Evolutionary conservation across 1,284 basidiomycete species (phyloP).

Genomic region (Pascua sp.): DNA sequence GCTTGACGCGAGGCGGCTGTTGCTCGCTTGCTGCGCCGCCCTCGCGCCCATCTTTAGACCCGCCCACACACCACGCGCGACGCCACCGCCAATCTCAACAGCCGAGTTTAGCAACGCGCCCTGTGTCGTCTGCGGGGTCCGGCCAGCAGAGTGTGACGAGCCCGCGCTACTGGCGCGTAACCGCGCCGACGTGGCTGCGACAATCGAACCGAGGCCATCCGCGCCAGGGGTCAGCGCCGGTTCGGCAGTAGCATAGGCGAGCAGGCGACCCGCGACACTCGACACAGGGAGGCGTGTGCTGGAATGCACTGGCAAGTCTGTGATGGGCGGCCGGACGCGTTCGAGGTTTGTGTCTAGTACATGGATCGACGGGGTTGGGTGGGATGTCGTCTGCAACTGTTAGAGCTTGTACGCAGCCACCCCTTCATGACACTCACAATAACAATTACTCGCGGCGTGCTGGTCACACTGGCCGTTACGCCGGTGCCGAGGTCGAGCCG

Average conservation of each 20-base stretch:
- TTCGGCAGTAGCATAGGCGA: slow-evolving; percentile 31
- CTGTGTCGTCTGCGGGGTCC: slow-evolving; percentile 13
- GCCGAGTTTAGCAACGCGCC: slow-evolving; percentile 35
- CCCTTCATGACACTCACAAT: slow-evolving; percentile 24
- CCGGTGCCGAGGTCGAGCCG: slow-evolving; percentile 32
- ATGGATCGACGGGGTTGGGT: slow-evolving; percentile 31
- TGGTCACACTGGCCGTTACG: slow-evolving; percentile 16
- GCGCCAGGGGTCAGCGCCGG: slow-evolving; percentile 26
- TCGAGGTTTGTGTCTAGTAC: slow-evolving; percentile 25
- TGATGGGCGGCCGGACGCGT: slow-evolving; percentile 12
- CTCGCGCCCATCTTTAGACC: slow-evolving; percentile 42
- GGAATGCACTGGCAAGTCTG: slow-evolving; percentile 17
- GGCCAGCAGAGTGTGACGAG: not conserved
- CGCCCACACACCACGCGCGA: slow-evolving; percentile 45
- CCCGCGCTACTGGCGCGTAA: slow-evolving; percentile 3
- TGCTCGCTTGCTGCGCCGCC: slow-evolving; percentile 27
- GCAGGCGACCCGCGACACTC: slow-evolving; percentile 33
- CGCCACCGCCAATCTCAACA: slow-evolving; percentile 42
- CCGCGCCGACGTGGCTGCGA: slow-evolving; percentile 17
- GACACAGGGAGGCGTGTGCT: slow-evolving; percentile 25
- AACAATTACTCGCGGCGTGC: slow-evolving; percentile 23
- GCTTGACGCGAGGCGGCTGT: slow-evolving; percentile 33
- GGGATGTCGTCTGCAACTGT: slow-evolving; percentile 23
- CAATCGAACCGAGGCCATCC: slow-evolving; percentile 35
- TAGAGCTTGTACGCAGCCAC: not conserved